Evolutionary conservation across 768 basidiomycete species (phyloP), one percentile per base, ranked within the genome.

Genomic region (Naganishia kalamii): DNA sequence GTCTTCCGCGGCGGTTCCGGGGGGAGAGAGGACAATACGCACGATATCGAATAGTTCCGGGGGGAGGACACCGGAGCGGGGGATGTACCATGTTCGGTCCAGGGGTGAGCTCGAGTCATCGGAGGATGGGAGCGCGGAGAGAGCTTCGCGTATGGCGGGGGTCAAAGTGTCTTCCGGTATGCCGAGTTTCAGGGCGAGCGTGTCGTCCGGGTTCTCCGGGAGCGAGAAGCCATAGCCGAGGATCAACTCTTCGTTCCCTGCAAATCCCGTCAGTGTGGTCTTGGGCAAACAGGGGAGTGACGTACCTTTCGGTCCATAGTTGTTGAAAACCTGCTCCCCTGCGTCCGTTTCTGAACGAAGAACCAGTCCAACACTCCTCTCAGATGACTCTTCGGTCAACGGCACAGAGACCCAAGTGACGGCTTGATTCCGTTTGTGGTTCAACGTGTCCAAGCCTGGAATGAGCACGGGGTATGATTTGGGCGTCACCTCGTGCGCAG

Each of bases 211-310:
- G 69, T 96, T 96, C 30, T 85, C 68, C 1, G 83, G 79, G 11
- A 47, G 29, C 3, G 93, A 74, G 78, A 97, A 98, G 0, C 94
- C 93, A 72, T 96, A 97, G 5, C 89, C 91, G 4, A 97, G 82
- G 49, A 97, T 85, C 47, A 97, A 83, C 77, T 93, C 90, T 29
- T 89, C 83, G 75, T 94, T 93, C 0, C 90, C 60, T 61, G 60
- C 8, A 8, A 23, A 11, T 32, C 5, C 30, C 4, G 23, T 1
- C 27, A 41, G 4, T 15, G 2, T 35, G 13, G 15, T 27, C 13
- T 17, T 12, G 8, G 37, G 40, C 35, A 37, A 6, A 27, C 44
- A 30, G 19, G 4, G n/a, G 13, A 17, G 7, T 12, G 48, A 62
- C 35, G 47, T 49, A 41, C 48, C 85, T 74, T 96, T 96, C 0